Percentiles rank a stretch among this genome's conserved stretches.
Conservation (phyloP, 805 yeast genomes). For the Cephaloascus albidus region DNA sequence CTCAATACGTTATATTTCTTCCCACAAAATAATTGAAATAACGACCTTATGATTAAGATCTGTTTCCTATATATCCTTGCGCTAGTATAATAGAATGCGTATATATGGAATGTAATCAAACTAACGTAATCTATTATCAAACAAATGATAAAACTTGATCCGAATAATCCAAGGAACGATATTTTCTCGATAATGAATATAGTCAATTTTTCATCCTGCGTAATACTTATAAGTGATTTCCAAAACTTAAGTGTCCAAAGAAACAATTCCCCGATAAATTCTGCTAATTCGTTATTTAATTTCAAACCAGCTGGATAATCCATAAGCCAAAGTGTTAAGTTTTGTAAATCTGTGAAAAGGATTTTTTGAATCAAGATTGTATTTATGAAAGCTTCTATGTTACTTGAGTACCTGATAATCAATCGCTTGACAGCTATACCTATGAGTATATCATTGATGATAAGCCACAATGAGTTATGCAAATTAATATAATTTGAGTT, state of each 20-base stretch:
- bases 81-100: conserved; percentile 69
- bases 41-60: conserved; percentile 52
- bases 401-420: conserved; percentile 19
- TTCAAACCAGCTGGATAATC: conserved; percentile 92
- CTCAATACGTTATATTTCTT: conserved; percentile 79
- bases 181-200: neutral
- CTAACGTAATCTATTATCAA: conserved; percentile 55
- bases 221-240: conserved; percentile 11
- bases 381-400: conserved; percentile 14
- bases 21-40: conserved; percentile 83
- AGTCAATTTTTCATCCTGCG: neutral
- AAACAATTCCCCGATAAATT: conserved; percentile 78
- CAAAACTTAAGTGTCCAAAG: conserved; percentile 79
- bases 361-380: conserved; percentile 22
- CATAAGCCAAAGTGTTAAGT: conserved; percentile 64
- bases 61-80: conserved; percentile 77
- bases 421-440: conserved; percentile 54
- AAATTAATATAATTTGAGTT: conserved; percentile 59
- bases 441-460: conserved; percentile 69
- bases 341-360: conserved; percentile 35
- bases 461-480: conserved; percentile 84
- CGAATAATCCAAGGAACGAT: conserved; percentile 15
- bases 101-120: conserved; percentile 59
- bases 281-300: conserved; percentile 76
- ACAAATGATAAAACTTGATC: conserved; percentile 65